Conservation (phyloP, 768 basidiomycete genomes). For the Tulasnella sp. region DNA sequence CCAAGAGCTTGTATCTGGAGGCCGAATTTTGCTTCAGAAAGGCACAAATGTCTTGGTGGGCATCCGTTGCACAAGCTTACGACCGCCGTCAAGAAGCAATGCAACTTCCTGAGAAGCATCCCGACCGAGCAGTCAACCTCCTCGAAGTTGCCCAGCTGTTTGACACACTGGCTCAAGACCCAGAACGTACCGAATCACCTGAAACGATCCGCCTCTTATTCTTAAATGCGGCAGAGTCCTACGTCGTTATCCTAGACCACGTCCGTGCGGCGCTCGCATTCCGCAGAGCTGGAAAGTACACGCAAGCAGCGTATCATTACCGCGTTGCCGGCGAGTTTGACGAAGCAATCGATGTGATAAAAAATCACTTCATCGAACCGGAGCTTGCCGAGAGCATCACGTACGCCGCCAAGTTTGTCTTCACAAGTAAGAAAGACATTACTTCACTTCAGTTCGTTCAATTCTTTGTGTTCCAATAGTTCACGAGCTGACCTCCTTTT, state of each 20-base stretch:
- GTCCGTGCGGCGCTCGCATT: neutral
- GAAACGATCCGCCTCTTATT: neutral
- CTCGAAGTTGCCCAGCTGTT: neutral
- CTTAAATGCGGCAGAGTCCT: constrained; percentile 8
- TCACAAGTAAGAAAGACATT: constrained; percentile 26
- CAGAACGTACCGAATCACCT: neutral
- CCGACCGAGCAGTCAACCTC: neutral
- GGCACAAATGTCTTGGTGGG: neutral
- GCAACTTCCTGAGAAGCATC: neutral
- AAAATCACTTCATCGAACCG: constrained; percentile 25
- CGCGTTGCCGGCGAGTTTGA: constrained; percentile 8
- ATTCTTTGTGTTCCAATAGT: constrained; percentile 24
- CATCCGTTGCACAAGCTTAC: neutral
- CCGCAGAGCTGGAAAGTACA: constrained; percentile 6
- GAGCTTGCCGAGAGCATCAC: constrained; percentile 28
- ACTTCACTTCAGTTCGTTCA: neutral
- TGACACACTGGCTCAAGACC: neutral
- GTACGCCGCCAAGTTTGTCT: constrained; percentile 37
- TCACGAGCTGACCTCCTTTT: neutral
- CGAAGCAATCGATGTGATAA: neutral
- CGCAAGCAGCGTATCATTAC: constrained; percentile 7
- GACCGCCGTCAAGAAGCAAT: neutral
- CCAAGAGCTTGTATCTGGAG: neutral
- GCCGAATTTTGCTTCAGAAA: constrained; percentile 9
- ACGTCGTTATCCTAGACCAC: neutral